phyloP scores from a whole-genome alignment of 2,329 filamentous ascomycete species.

The Xylariaceae sp. region DNA sequence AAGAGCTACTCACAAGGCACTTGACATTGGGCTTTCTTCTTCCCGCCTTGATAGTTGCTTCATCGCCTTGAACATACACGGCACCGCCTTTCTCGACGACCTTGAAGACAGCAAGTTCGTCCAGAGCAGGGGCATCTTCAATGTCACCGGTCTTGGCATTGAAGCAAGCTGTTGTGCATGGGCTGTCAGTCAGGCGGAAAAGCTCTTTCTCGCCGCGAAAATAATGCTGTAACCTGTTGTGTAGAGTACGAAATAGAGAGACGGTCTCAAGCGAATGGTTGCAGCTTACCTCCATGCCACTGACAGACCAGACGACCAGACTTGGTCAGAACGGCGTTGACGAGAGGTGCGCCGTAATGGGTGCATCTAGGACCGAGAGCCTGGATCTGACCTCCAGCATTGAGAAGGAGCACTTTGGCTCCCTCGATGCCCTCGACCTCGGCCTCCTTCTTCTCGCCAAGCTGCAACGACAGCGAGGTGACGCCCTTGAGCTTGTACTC shows the following conservation, averaged over 20 bases:
- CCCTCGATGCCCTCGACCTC: constrained; percentile 86
- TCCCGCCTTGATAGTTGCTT: constrained; percentile 70
- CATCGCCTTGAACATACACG: constrained; percentile 78
- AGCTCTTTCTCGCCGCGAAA: background rate
- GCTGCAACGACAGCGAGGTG: constrained; percentile 65
- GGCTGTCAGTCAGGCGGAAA: constrained; percentile 12
- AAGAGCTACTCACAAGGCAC: constrained; percentile 49
- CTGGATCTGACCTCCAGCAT: constrained; percentile 68
- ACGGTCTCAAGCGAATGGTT: background rate
- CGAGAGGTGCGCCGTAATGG: constrained; percentile 87
- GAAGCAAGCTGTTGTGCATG: constrained; percentile 68
- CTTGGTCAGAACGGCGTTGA: constrained; percentile 76
- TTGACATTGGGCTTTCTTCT: constrained; percentile 68
- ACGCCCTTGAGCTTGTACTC: constrained; percentile 73
- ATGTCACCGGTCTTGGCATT: constrained; percentile 84
- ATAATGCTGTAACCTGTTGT: background rate
- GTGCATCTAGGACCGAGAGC: constrained; percentile 80
- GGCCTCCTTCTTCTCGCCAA: constrained; percentile 79
- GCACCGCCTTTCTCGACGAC: constrained; percentile 74
- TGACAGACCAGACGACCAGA: constrained; percentile 85
- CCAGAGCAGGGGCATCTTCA: constrained; percentile 87
- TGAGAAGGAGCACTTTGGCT: constrained; percentile 81
- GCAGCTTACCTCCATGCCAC: constrained; percentile 82
- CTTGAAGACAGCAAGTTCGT: constrained; percentile 78
- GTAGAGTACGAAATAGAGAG: background rate